Conservation (phyloP, 2,329 filamentous ascomycete genomes). For the Emergomyces africanus region DNA sequence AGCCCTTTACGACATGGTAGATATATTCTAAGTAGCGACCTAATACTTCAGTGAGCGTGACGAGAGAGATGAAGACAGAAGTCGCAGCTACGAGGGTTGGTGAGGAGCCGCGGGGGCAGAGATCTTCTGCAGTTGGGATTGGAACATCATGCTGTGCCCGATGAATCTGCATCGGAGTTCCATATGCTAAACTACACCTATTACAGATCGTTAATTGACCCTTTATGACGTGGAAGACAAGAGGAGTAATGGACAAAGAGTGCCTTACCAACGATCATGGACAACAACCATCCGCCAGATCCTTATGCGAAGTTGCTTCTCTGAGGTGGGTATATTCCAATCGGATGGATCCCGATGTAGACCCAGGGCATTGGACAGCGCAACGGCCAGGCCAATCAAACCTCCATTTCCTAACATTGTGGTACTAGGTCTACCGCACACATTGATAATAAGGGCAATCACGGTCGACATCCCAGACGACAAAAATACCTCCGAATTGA, state of each 20-base stretch:
- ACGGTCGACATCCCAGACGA: conserved; percentile 43
- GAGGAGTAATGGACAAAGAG: too few species aligned
- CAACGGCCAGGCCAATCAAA: conserved; percentile 38
- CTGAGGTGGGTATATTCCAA: conserved; percentile 41
- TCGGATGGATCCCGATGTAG: conserved; percentile 40
- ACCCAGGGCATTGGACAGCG: conserved; percentile 42
- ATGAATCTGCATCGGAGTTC: conserved; percentile 39
- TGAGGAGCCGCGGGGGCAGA: conserved; percentile 14
- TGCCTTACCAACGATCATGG: conserved; percentile 42
- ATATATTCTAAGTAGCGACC: conserved; percentile 23
- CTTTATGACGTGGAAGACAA: background rate
- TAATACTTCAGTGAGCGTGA: conserved; percentile 33
- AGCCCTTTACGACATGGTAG: conserved; percentile 21
- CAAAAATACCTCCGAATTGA: conserved; percentile 42
- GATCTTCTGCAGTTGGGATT: conserved; percentile 25
- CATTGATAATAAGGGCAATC: conserved; percentile 40
- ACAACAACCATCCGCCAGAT: conserved; percentile 46
- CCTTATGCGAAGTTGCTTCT: conserved; percentile 40
- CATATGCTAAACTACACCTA: conserved; percentile 42
- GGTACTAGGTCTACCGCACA: conserved; percentile 43
- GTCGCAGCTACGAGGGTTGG: conserved; percentile 16
- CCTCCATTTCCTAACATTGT: conserved; percentile 44
- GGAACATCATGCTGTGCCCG: conserved; percentile 38
- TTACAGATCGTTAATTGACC: background rate
- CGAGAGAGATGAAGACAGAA: conserved; percentile 34